phyloP scores from a whole-genome alignment of 805 yeast genomes.

The Sugiyamaella floridensis region DNA sequence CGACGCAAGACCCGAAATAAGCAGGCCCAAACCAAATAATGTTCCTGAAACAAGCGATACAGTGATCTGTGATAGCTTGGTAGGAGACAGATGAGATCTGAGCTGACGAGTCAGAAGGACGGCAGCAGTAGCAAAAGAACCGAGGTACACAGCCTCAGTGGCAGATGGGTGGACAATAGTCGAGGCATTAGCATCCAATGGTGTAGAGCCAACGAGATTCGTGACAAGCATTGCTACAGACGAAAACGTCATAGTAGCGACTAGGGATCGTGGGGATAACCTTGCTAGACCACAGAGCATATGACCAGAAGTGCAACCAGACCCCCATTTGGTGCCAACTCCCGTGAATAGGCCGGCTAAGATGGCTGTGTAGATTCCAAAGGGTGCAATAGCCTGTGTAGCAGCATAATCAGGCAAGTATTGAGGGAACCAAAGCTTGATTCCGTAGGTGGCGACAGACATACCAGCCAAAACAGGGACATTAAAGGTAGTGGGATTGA shows the following conservation, averaged over 20 bases:
- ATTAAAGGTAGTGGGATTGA: conserved; percentile 25
- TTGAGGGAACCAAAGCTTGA: conserved; percentile 24
- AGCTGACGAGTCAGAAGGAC: neutral
- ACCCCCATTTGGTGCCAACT: conserved; percentile 41
- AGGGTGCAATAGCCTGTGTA: conserved; percentile 5
- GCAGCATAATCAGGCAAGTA: conserved; percentile 25
- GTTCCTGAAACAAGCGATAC: conserved; percentile 28
- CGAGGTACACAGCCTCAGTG: neutral
- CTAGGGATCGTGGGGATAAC: conserved; percentile 38
- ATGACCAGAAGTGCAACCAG: conserved; percentile 53
- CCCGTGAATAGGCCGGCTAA: conserved; percentile 42
- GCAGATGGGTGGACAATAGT: conserved; percentile 13
- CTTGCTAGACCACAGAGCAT: conserved; percentile 47
- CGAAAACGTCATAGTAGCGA: conserved; percentile 38
- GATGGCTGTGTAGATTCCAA: conserved; percentile 12
- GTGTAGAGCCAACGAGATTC: conserved; percentile 14
- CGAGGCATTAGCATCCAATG: conserved; percentile 11
- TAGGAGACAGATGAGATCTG: conserved; percentile 2
- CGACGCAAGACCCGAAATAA: conserved; percentile 42
- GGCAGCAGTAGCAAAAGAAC: conserved; percentile 4
- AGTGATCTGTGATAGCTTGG: conserved; percentile 11
- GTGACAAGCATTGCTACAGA: conserved; percentile 30
- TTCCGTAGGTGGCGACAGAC: conserved; percentile 24
- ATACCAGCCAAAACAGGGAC: conserved; percentile 35
- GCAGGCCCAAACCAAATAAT: conserved; percentile 42